Percentiles rank a stretch among this genome's conserved stretches.
phyloP scores from a whole-genome alignment of 1,284 basidiomycete genomes.

The Leccinum proximum region DNA sequence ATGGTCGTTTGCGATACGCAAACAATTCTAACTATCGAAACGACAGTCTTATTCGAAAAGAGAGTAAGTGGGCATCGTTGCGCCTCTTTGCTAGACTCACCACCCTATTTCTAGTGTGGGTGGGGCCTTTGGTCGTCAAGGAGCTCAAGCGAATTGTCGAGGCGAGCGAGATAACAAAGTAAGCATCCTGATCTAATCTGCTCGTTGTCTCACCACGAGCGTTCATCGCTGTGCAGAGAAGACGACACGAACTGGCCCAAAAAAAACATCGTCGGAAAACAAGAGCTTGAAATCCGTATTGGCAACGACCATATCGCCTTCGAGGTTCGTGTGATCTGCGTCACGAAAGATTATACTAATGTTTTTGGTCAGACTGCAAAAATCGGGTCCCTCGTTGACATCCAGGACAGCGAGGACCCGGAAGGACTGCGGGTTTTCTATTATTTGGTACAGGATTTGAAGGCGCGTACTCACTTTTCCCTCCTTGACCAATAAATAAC shows the following conservation, averaged over 20 bases:
- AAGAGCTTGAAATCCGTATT: slow-evolving; percentile 94
- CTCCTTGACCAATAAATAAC: slow-evolving; percentile 4
- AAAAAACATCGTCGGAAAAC: slow-evolving; percentile 97
- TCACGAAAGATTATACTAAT: not conserved
- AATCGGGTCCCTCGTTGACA: slow-evolving; percentile 95
- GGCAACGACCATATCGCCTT: slow-evolving; percentile 98
- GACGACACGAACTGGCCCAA: slow-evolving; percentile 98
- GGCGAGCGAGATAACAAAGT: slow-evolving; percentile 96
- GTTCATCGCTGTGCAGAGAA: slow-evolving; percentile 59
- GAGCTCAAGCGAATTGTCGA: slow-evolving; percentile 96
- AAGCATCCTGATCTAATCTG: slow-evolving; percentile 21
- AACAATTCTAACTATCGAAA: slow-evolving; percentile 99
- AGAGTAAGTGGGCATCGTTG: slow-evolving; percentile 63
- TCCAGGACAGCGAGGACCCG: slow-evolving; percentile 96
- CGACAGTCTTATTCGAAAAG: slow-evolving; percentile 96
- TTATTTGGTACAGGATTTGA: slow-evolving; percentile 97
- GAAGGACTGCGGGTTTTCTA: slow-evolving; percentile 99
- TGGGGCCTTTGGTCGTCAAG: slow-evolving; percentile 88
- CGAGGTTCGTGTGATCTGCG: slow-evolving; percentile 60
- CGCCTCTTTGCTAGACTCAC: slow-evolving; percentile 4
- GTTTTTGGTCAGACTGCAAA: slow-evolving; percentile 79
- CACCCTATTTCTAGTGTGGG: slow-evolving; percentile 70
- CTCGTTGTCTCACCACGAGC: not conserved
- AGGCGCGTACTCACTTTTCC: slow-evolving; percentile 47
- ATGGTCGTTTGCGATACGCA: slow-evolving; percentile 95